Base-by-base conservation (phyloP, 1,139 yeast genomes). In the Yamadazyma pseudoaaseri region DNA sequence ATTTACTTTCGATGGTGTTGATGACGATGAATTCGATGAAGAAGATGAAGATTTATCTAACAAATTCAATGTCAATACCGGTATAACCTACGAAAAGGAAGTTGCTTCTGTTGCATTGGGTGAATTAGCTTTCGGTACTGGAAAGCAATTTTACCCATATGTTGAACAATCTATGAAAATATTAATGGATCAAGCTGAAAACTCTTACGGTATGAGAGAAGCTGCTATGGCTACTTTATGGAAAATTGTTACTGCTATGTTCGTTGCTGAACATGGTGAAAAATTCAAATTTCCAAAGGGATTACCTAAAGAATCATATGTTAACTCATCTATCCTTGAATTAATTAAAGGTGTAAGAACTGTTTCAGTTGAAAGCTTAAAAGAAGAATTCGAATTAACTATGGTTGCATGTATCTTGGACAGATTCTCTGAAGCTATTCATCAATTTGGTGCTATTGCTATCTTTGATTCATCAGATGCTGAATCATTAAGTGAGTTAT, bases 81-180 rank as follows among this genome's bases (percentile, higher is more conserved):
- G 96, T 69, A 81, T 92, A 52, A 87, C 97, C 45, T 84, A 86
- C 52, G 98, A 92, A 68, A 92, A 92, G 68, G 98, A 92, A 69
- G 89, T 86, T 51, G 96, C 97, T n/a, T 76, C 94, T 30, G 94
- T 90, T 54, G 95, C 97, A 15, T 68, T 92, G 49, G 82, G 89
- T 30, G 97, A 92, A 54, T 76, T 92, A 55, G 95, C 96, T 42
- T 62, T 75, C 41, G 95, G 95, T 47, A 83, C 96, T 33, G 87
- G 89, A 51, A 79, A 77, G 44, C 80, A 79, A 35, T 89, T 92
- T 63, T 76, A 79, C 49, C 82, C 82, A 48, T 90, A 79, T 54
- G 81, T 89, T 44, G 90, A 85, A 57, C 73, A 77, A 44, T 73
- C 94, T 16, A 65, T 86, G 48, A 71, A 73, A 43, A 73, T 77